Percentiles rank a stretch among this genome's conserved stretches.
Conservation (phyloP, 345 rosid genomes). For the Corchorus capsularis region DNA sequence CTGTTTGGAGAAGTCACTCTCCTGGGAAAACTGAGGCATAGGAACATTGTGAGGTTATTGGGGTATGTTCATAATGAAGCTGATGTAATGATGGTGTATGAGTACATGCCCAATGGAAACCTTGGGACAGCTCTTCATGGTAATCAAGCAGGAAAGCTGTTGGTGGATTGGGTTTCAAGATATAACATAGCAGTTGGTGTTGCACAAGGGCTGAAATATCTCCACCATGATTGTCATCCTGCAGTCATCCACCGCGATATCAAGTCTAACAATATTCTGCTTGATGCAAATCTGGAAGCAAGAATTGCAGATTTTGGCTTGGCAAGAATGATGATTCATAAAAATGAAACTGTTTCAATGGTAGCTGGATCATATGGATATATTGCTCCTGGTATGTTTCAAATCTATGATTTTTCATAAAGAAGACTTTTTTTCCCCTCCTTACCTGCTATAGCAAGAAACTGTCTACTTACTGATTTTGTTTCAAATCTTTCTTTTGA, state of each 20-base stretch:
- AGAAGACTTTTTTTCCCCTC: too few species aligned
- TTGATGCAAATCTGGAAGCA: constrained; percentile 69
- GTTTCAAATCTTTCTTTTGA: neutral
- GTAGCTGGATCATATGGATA: constrained; percentile 95
- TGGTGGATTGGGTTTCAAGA: constrained; percentile 91
- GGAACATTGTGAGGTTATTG: constrained; percentile 73
- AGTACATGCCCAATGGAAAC: constrained; percentile 82
- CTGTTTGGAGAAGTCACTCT: constrained; percentile 72
- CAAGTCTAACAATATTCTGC: constrained; percentile 84
- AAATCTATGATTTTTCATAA: neutral
- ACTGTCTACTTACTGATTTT: neutral
- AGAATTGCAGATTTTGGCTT: constrained; percentile 90
- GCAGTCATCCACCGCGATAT: constrained; percentile 91
- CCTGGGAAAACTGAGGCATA: constrained; percentile 75
- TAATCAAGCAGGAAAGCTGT: constrained; percentile 54
- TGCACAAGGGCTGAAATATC: constrained; percentile 84
- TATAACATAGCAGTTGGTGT: constrained; percentile 85
- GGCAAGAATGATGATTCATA: constrained; percentile 81
- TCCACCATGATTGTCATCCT: constrained; percentile 83
- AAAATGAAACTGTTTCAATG: constrained; percentile 85
- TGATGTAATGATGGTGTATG: constrained; percentile 77
- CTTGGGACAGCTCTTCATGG: constrained; percentile 78
- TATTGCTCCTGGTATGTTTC: constrained; percentile 72
- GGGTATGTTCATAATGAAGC: constrained; percentile 87
- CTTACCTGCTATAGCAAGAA: neutral